Base-by-base conservation (phyloP, 2,329 filamentous ascomycete genomes). In the Dothistroma pini region DNA sequence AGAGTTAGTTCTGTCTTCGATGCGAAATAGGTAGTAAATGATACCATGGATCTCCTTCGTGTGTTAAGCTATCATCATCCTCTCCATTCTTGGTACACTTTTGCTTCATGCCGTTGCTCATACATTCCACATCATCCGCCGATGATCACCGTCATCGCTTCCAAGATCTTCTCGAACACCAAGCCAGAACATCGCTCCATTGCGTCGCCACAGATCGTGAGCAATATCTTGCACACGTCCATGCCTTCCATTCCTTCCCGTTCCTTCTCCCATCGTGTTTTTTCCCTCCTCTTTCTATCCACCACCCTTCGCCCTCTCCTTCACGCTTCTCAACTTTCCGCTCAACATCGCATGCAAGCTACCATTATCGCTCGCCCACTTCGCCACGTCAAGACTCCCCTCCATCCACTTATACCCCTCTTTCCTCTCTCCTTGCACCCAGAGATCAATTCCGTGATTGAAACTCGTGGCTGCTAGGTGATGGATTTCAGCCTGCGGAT, bases 381-480 rank as follows among this genome's bases (percentile, higher is more conserved):
- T 80, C 1, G 88, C 86, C 54, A 91, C 69, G 12, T 80, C 81
- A 57, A 90, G 78, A 4, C 88, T 86, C 67, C 83, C 82, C 7
- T 83, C 78, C 1, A 84, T 84, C 89, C 89, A 92, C 38, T 74
- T 72, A 63, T 79, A 82, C 53, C 85, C 86, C 1, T 76, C 74
- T 4, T 78, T 78, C 59, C 55, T 48, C n/a, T 85, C 81, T 25
- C 88, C 80, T 1, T 81, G 79, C 1, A 81, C 79, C 67, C 85
- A 86, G n/a, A 84, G 79, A 68, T 92, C 89, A 5, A 91, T 78
- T 0, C 84, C 86, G 62, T 86, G 86, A 66, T 93, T 93, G 73
- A 89, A 91, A 0, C 84, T 78, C 6, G 81, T 85, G 0, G 84
- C 84, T 0, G 86, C 84, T n/a, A 95, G 82, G 88, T 89, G 95